Percentiles rank a stretch among this genome's conserved stretches.
Conservation (phyloP, 2,329 filamentous ascomycete species). For the Gnomoniopsis sp. region DNA sequence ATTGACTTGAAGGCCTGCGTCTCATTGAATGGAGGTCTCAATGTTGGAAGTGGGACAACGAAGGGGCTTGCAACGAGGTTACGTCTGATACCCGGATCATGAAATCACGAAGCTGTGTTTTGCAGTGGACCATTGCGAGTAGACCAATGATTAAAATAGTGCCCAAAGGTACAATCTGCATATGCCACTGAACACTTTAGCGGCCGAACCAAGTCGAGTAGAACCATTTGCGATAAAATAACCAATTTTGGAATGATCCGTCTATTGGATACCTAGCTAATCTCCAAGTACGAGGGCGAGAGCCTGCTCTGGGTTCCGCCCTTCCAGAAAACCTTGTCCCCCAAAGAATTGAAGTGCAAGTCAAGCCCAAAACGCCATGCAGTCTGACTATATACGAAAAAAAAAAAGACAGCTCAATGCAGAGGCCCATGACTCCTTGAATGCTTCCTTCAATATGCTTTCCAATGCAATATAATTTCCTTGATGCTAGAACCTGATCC, state of each 20-base stretch:
- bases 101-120: background rate
- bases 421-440: background rate
- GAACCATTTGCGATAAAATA: background rate
- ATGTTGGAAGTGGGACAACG: background rate
- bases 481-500: background rate
- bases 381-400: conserved; percentile 15
- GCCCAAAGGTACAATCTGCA: background rate
- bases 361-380: conserved; percentile 11
- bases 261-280: background rate
- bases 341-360: background rate
- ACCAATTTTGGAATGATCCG: background rate
- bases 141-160: background rate
- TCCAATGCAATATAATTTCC: conserved; percentile 7
- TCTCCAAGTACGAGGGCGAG: background rate
- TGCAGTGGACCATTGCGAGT: background rate
- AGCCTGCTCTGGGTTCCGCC: background rate
- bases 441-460: conserved; percentile 1
- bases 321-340: background rate
- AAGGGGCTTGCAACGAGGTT: background rate
- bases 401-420: conserved; percentile 3
- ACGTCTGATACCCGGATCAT: conserved; percentile 10
- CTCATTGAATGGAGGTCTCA: background rate
- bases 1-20: background rate
- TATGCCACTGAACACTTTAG: background rate
- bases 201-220: background rate